Percentiles rank a stretch among this genome's conserved stretches.
phyloP scores from a whole-genome alignment of 257 asterid species.

The Solanum neorickii region DNA sequence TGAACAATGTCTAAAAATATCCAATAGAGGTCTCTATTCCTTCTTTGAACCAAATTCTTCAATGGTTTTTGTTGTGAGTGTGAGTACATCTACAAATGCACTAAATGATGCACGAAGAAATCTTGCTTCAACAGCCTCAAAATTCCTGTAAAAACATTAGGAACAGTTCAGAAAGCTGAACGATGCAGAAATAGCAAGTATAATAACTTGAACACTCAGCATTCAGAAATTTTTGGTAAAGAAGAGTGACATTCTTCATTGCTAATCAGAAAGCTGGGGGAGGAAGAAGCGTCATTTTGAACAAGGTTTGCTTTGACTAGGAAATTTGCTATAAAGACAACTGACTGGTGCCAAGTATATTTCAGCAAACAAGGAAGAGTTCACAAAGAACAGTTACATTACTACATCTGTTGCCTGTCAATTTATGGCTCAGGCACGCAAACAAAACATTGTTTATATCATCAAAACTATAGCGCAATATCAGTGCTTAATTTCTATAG shows the following conservation, averaged over 20 bases:
- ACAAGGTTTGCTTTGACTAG: neutral
- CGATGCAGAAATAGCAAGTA: neutral
- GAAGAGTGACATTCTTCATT: neutral
- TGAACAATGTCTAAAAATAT: neutral
- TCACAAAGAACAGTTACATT: neutral
- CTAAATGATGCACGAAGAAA: conserved; percentile 83
- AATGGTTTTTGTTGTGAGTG: conserved; percentile 64
- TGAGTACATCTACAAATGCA: conserved; percentile 70
- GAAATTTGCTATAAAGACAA: neutral
- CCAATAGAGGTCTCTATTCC: neutral
- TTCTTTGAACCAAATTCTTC: conserved; percentile 55
- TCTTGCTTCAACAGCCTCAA: conserved; percentile 82
- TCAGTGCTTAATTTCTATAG: neutral
- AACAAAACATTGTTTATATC: neutral
- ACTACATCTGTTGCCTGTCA: neutral
- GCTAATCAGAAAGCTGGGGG: neutral
- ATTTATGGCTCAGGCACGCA: neutral
- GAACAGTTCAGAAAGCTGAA: neutral
- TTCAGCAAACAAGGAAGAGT: neutral
- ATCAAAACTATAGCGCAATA: neutral
- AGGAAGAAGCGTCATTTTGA: neutral
- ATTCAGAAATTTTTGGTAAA: neutral
- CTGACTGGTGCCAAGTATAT: neutral
- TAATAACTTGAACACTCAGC: neutral
- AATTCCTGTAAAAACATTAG: conserved; percentile 36